A percentile compares a stretch with the other conserved stretches of the same genome.
phyloP scores from a whole-genome alignment of 2,329 filamentous ascomycete genomes.

The Aspergillus viridinutans region DNA sequence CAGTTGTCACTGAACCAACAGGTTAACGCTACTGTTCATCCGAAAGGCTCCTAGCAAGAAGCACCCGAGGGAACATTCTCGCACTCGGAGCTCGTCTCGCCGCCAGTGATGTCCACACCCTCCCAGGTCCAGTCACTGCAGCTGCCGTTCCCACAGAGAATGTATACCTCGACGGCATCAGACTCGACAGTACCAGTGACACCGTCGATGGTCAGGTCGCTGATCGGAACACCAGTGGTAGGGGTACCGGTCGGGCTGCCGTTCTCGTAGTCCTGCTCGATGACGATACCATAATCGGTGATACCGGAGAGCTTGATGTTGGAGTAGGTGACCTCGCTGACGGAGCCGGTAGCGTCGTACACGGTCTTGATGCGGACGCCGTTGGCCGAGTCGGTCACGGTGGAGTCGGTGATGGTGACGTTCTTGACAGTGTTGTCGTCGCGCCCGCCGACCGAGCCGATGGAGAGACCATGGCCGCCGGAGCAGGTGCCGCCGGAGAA shows the following conservation, averaged over 20 bases:
- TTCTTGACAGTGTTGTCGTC: conserved; percentile 51
- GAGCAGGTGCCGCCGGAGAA: conserved; percentile 29
- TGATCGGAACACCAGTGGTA: conserved; percentile 39
- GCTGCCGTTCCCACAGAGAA: conserved; percentile 52
- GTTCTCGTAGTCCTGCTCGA: conserved; percentile 57
- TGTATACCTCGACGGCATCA: conserved; percentile 44
- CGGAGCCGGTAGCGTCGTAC: conserved; percentile 48
- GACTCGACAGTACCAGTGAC: conserved; percentile 34
- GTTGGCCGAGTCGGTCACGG: conserved; percentile 51
- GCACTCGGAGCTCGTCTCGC: conserved; percentile 43
- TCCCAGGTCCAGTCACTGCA: conserved; percentile 55
- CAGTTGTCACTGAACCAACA: too few relatives aligned
- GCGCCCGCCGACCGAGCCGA: conserved; percentile 57
- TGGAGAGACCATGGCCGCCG: conserved; percentile 51
- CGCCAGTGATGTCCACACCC: conserved; percentile 49
- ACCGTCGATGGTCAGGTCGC: conserved; percentile 33
- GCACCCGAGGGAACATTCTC: conserved; percentile 37
- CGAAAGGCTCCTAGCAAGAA: conserved; percentile 24
- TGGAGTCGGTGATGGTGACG: conserved; percentile 49
- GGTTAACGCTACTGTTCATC: not conserved
- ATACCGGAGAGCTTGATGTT: conserved; percentile 51
- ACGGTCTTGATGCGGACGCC: conserved; percentile 59
- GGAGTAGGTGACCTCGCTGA: conserved; percentile 51
- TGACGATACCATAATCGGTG: conserved; percentile 52
- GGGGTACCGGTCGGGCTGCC: conserved; percentile 40